Evolutionary conservation across 352 stramenopile species (phyloP), one percentile per base, ranked within the genome.

Genomic region (Pythium utonaiense): DNA sequence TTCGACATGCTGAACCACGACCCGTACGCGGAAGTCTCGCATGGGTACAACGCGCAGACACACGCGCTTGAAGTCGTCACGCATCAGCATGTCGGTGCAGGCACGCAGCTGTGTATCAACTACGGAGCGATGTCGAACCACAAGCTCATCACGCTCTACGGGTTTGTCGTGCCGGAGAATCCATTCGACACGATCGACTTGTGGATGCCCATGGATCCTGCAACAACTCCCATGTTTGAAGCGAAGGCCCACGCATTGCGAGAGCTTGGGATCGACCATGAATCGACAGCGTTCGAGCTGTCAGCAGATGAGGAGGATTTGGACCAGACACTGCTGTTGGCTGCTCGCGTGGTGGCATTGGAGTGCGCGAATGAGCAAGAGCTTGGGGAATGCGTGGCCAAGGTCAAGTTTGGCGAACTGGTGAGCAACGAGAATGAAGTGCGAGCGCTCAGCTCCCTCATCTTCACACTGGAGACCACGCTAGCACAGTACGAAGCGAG

Each of bases 1-100:
- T 94, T 94, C 41, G 84, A 94, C 66, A 92, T 94, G 82, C 69
- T 94, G 50, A 94, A 94, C 66, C 82, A 94, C 63, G 75, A 91
- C 61, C 80, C 82, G 10, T 69, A 78, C 55, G 84, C 80, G 10
- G 77, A 91, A 60, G 86, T 92, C 74, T 78, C 66, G 4, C 84
- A 94, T 64, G 79, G 74, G 25, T 85, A 80, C 60, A 83, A 94
- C 53, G 47, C 70, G 27, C 53, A 71, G 0, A 73, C 66, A 22
- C 55, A 86, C 22, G 57, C 53, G 5, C 87, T 94, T 36, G 77
- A 81, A 60, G 74, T 94, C 21, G 75, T 88, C 36, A 89, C 70
- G 40, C 75, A 91, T 60, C 80, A 92, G 67, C 84, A 91, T 49
- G 89, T 81, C 69, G 62, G 71, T 16, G 82, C 84, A 6, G 82